Base-by-base conservation (phyloP, 495 filamentous ascomycete species). In the Thozetella sp. region DNA sequence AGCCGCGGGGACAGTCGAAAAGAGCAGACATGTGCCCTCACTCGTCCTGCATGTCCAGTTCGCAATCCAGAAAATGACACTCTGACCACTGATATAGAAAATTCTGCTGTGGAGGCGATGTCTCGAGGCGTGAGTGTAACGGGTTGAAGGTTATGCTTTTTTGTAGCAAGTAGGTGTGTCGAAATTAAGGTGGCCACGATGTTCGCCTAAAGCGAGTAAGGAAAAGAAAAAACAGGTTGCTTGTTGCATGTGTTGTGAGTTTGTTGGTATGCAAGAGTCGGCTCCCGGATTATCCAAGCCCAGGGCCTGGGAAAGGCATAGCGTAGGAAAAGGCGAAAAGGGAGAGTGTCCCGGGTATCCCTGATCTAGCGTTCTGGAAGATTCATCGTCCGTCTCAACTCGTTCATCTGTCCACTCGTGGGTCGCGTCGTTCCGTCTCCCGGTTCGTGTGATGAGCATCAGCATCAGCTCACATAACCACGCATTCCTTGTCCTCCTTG, bases 401-500 rank as follows among this genome's bases (percentile, higher is more conserved):
- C 43, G n/a, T 48, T 48, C 43, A 19, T 48, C 43, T 48, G 43
- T 48, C 43, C n/a, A 10, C 10, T 56, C 30, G 54, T 13, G 34
- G n/a, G 53, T 12, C 53, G 27, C 10, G 2, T 13, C 9, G 37
- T 55, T 20, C 26, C 37, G 53, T 37, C 27, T 37, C 2, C 17
- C 37, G 19, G 17, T 27, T 55, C 23, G 53, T 46, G 25, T 17
- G 51, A 25, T 22, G 20, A 25, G 15, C 45, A 22, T 19, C 25
- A 3, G 6, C 24, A 24, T 19, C 34, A 26, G 20, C 12, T 83
- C 76, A 87, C 85, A 87, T 87, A 62, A 87, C 76, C 51, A 79
- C 63, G 65, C 85, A 87, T 22, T 87, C 82, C 66, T 83, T 83
- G 45, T 84, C 82, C 30, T 83, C 75, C 50, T 77, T 74, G 11